Evolutionary conservation across 345 rosid species (phyloP), one percentile per base, ranked within the genome.

Genomic region (Arabis alpina): DNA sequence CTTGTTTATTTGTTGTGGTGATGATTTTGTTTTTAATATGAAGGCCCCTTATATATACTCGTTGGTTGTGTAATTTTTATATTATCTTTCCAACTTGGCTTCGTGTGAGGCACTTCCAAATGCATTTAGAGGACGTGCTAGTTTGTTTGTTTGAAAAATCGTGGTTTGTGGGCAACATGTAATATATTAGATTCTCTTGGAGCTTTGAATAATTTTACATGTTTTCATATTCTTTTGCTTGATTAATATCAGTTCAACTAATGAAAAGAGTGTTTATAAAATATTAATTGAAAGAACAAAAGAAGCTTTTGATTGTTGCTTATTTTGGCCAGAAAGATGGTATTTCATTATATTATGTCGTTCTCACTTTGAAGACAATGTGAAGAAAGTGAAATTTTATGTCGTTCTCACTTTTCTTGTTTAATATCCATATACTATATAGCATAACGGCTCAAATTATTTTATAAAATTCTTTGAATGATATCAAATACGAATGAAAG

Each of bases 61-160:
- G 11, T 41, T 11, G 23, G 16, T 3, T 58, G 32, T 10, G 1
- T 10, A 54, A 13, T 50, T 25, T 45, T 40, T n/a, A 15, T 70
- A 49, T 28, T 48, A 58, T 48, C 15, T 40, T 37, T 6, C 56
- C 58, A 15, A 69, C 49, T 69, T 69, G 58, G 41, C 30, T 58
- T 48, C 73, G 66, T 69, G 66, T 25, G 23, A 48, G 57, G 73
- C 73, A 68, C 64, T 47, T 58, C 19, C n/a, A 10, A 57, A 48
- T 39, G 25, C 12, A 47, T 51, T 11, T 47, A 37, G 44, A 37
- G 19, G 57, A 56, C 65, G 73, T 57, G 73, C 73, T 36, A 47
- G 56, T 55, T 68, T 68, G 56, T 36, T 56, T 57, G 32, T 57
- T 24, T 36, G n/a, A 3, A 53, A 66, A 41, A 36, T 37, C 37